Conservation (phyloP, 768 basidiomycete genomes). For the Sarcodon aspratus region DNA sequence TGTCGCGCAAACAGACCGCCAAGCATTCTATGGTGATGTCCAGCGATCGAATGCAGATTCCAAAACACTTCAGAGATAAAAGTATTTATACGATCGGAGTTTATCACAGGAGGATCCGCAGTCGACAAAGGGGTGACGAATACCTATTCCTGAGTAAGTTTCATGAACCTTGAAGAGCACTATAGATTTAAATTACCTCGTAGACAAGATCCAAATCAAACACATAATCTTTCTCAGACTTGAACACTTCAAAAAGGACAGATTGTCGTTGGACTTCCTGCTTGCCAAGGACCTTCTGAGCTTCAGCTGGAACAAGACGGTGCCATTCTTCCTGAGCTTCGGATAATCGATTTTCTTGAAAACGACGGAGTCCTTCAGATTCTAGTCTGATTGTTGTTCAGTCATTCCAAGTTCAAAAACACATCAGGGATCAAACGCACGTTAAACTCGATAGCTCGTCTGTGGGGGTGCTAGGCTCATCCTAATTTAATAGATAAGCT, state of each 20-base stretch:
- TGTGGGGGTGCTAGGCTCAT: neutral
- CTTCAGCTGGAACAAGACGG: constrained; percentile 60
- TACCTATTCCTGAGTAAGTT: constrained; percentile 29
- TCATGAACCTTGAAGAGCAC: neutral
- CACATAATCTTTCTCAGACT: constrained; percentile 84
- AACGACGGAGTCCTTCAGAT: constrained; percentile 48
- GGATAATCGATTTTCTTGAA: constrained; percentile 54
- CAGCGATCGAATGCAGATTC: constrained; percentile 61
- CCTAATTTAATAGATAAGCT: neutral
- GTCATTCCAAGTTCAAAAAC: neutral
- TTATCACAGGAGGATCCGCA: constrained; percentile 51
- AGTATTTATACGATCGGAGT: constrained; percentile 31
- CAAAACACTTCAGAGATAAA: constrained; percentile 81
- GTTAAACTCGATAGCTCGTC: neutral
- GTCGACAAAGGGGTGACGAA: constrained; percentile 58
- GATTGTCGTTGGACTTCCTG: constrained; percentile 79
- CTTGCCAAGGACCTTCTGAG: constrained; percentile 59
- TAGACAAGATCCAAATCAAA: constrained; percentile 61
- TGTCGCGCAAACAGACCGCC: constrained; percentile 70
- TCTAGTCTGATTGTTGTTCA: constrained; percentile 30
- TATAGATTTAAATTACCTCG: constrained; percentile 33
- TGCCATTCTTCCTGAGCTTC: constrained; percentile 81
- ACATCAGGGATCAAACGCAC: neutral
- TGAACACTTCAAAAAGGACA: constrained; percentile 81
- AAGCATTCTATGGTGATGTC: constrained; percentile 59